Base-by-base conservation (phyloP, 768 basidiomycete species). In the Boletus fagicola region DNA sequence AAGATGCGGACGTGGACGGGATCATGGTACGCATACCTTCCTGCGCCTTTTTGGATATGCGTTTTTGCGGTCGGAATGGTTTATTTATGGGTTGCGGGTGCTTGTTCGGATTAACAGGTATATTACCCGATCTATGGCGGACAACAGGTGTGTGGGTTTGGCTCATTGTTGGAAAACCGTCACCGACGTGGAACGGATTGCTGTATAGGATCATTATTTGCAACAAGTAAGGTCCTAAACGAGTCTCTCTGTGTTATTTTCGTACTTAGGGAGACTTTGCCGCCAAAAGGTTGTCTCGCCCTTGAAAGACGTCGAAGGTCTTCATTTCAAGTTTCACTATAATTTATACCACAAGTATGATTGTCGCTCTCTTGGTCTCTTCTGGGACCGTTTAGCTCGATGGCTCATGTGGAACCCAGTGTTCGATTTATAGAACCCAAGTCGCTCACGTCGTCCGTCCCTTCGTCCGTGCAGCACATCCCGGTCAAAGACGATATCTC, bases 121-220 rank as follows among this genome's bases (percentile, higher is more conserved):
- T 97, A 98, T 74, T 99, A 92, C 74, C 97, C 97, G 2, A 96
- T 98, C 62, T 97, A 92, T 66, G 96, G 96, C 24, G 84, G 79
- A 36, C 86, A 85, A 59, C 92, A 93, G 84, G 92, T 92, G 64
- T 59, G 85, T 56, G 57, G 26, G 16, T 36, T 40, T 10, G 18
- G 7, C 24, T 22, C 31, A 15, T 42, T 2, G 20, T 16, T 22
- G 6, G 6, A 35, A 12, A 3, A 44, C 20, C 35, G 51, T 59
- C 43, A 38, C 51, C 64, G 43, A 64, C 33, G 20, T 35, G 16
- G 39, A 18, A 36, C 2, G 46, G 53, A 20, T 28, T 67, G 10
- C 20, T 15, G 0, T 10, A 6, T 7, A 98, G 87, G 97, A 98
- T 69, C 93, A 96, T 68, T 99, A 99, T 72, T 78, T 99, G 54